Base-by-base conservation (phyloP, 108 stramenopile species). In the Nannochloropsis granulata region DNA sequence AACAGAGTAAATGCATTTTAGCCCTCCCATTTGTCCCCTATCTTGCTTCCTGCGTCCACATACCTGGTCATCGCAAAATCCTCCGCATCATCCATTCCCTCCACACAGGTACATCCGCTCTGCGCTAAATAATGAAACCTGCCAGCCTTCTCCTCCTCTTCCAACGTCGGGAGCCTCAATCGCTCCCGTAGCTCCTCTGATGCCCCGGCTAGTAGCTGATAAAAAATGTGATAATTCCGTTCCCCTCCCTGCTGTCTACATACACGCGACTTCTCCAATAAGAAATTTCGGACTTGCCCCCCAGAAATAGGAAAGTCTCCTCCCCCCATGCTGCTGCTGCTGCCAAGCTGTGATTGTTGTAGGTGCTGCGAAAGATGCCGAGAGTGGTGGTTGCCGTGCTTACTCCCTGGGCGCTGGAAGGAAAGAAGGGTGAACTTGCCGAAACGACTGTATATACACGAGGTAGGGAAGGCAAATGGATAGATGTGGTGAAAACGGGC, bases 161-260 rank as follows among this genome's bases (percentile, higher is more conserved):
- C n/a, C n/a, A n/a, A 16, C 56, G 56, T n/a, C n/a, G 56, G 56
- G 88, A 93, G 92, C 26, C 90, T 92, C 44, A 90, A 89, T 71
- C 88, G 94, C 85, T 95, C 94, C 13, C 95, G 92, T 26, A 92
- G 92, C 0, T 93, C 93, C 56, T 71, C 11, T 7, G 56, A 71
- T 16, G 92, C 82, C 1, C 92, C 94, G 14, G 81, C 87, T 13
- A 93, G 83, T 13, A 95, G 85, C 86, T 95, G 94, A 86, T 97
- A 97, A 89, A 97, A 96, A n/a, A 97, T 91, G 84, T 97, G 96
- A 88, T 94, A 97, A 86, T 94, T 97, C 21, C 95, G 90, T 85
- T 97, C 89, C 19, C 97, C 97, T 44, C 94, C 93, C 25, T 91
- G 92, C 85, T 95, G 97, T 26, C 89, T 87, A 23, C 93, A 92